Evolutionary conservation across 305 asterid species (phyloP), one percentile per base, ranked within the genome.

Genomic region (Solanum hybrid): DNA sequence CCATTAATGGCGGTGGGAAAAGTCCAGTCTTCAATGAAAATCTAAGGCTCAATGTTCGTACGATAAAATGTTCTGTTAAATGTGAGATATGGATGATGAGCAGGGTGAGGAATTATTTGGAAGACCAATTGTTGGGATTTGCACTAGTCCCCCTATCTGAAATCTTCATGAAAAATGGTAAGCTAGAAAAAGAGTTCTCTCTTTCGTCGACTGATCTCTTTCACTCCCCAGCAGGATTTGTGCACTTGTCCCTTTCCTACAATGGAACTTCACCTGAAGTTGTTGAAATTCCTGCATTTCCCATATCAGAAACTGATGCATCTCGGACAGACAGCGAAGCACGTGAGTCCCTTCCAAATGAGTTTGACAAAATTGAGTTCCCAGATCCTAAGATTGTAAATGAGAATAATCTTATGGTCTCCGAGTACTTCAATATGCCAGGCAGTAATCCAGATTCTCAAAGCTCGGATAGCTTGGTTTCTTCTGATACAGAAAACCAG

Each of bases 51-150:
- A 91, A 91, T 32, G 94, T 97, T 69, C 92, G 93, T 17, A 95
- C 92, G 7, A 92, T 93, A 24, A 95, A 97, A 77, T 93, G 99
- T 40, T 96, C 98, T 6, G 95, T 98, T 9, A 97, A 95, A 89
- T 97, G 99, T 87, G 99, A 98, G 94, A 91, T 98, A 90, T 98
- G 99, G 98, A 98, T 98, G 99, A 95, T 98, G 26, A 98, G 99
- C 91, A 93, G 99, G 92, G 99, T 97, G 86, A 94, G 90, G 92
- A 98, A 98, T 91, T 98, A 98, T 91, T 94, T 98, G 17, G 98
- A 98, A 91, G 99, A 98, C 79, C 99, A 98, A 93, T 93, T 98
- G 92, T 94, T 98, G 5, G 99, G 99, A 6, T 98, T 98, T 88
- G 96, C 98, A 60, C 89, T 96, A 92, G 98, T 98, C 69, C 99